Evolutionary conservation across 805 yeast genomes (phyloP), one percentile per base, ranked within the genome.

Genomic region (Wickerhamiella musiphila): DNA sequence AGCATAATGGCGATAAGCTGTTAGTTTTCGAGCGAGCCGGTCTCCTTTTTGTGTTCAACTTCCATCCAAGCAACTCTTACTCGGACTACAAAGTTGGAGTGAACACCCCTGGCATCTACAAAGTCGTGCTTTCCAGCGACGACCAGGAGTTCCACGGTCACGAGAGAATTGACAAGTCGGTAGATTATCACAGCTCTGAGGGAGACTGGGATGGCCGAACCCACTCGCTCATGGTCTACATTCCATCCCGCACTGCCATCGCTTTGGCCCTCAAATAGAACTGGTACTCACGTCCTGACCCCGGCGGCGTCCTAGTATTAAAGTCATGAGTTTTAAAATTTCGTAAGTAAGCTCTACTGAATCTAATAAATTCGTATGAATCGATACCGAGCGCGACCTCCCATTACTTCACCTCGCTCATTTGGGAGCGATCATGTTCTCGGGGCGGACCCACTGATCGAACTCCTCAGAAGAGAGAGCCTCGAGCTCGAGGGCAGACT

Each of bases 391-490:
- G n/a, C n/a, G n/a, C n/a, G n/a, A n/a, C n/a, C n/a, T n/a, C n/a
- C n/a, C n/a, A n/a, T n/a, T n/a, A n/a, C n/a, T n/a, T n/a, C n/a
- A n/a, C n/a, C n/a, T n/a, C n/a, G n/a, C n/a, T n/a, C n/a, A 42
- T 31, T 70, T 41, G 51, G 98, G 96, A 41, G 95, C 94, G 61
- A 90, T 74, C 98, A 90, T 90, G 53, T 78, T 70, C 66, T 90
- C 96, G 44, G 98, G 98, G 57, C 79, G 73, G 46, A 90, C 98
- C 93, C 93, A 86, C 60, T 82, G 68, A 57, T 84, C 92, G 48
- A 90, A 90, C 63, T 90, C 94, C 56, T 73, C 77, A 44, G 70
- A 73, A 37, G 73, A 66, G 52, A 90, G 67, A 33, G 75, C 86
- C 39, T 81, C 82, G 49, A 90, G 72, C 63, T 90, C 93, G 47